Base-by-base conservation (phyloP, 805 yeast species). In the Candida montana region DNA sequence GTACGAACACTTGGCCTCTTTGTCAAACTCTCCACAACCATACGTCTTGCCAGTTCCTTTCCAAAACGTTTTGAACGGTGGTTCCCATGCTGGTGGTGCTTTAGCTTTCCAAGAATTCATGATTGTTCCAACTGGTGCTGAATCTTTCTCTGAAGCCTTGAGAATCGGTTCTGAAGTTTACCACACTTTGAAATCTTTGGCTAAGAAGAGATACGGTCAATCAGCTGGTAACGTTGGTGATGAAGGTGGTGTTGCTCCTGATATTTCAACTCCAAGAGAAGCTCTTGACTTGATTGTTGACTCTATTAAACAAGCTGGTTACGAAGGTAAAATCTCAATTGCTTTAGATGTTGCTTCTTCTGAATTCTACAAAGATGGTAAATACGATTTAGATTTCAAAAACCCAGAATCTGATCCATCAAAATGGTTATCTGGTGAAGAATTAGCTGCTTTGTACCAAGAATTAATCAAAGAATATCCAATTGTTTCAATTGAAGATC, bases 201-300 rank as follows among this genome's bases (percentile, higher is more conserved):
- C 98, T 70, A 86, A 87, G 81, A 83, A 87, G 82, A 77, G 74
- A 69, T 93, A 91, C 83, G 99, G 99, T 67, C 83, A 87, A 65
- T 83, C 95, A 51, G 99, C 99, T 63, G 98, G 96, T 75, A 91
- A 91, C 77, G 99, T 91, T 67, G 99, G 99, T 81, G 99, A 91
- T 73, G 99, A 91, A 80, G 99, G 99, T 84, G 99, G 99, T 82
- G 96, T 91, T 77, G 99, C 99, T 62, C 99, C 99, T 72, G 87
- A 89, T 72, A 82, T 93, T 57, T 78, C 83, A 56, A 79, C 96
- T 59, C 91, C 99, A 66, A 86, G 80, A 71, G 98, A 91, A 81
- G 99, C 98, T 60, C 77, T 91, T 56, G 97, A 93, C 76, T 82
- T 91, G 69, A 88, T 91, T 69, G 77, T 79, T 58, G 83, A 71